Conservation (phyloP, 2,329 filamentous ascomycete species). For the Cylindrodendrum hubeiense region DNA sequence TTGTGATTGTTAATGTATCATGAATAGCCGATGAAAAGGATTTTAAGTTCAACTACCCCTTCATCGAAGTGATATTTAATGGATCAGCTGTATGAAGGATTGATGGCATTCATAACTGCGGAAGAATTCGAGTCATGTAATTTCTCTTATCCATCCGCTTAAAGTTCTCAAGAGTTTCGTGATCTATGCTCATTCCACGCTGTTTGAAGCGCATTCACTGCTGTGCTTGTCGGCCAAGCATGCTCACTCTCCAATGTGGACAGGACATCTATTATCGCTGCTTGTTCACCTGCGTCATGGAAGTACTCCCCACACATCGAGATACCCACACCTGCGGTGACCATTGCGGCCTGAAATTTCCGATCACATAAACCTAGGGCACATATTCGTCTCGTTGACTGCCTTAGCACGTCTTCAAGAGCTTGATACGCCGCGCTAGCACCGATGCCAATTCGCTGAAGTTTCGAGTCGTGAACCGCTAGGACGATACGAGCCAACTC, state of each 20-base stretch:
- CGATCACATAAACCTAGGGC: constrained; percentile 19
- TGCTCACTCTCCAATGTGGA: constrained; percentile 25
- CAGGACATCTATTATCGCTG: constrained; percentile 22
- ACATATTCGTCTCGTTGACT: constrained; percentile 25
- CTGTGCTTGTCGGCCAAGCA: constrained; percentile 24
- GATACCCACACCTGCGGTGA: constrained; percentile 24
- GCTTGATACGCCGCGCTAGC: constrained; percentile 29
- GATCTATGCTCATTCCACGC: constrained; percentile 10
- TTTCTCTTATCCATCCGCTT: background rate
- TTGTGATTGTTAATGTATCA: no score
- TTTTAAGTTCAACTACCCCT: no score
- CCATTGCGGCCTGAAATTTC: constrained; percentile 23
- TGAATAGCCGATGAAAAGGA: no score
- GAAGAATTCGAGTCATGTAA: no score
- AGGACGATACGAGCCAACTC: constrained; percentile 31
- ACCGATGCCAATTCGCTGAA: constrained; percentile 24
- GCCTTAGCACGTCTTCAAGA: constrained; percentile 19
- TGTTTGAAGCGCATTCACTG: constrained; percentile 6
- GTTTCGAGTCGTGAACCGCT: constrained; percentile 29
- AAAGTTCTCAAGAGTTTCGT: background rate
- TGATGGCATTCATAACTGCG: no score
- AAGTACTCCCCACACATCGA: constrained; percentile 38
- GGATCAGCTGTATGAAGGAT: no score
- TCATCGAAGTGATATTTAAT: no score
- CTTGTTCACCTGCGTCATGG: constrained; percentile 22